Evolutionary conservation across 345 rosid genomes (phyloP).

Genomic region (Eutrema heterophyllum): DNA sequence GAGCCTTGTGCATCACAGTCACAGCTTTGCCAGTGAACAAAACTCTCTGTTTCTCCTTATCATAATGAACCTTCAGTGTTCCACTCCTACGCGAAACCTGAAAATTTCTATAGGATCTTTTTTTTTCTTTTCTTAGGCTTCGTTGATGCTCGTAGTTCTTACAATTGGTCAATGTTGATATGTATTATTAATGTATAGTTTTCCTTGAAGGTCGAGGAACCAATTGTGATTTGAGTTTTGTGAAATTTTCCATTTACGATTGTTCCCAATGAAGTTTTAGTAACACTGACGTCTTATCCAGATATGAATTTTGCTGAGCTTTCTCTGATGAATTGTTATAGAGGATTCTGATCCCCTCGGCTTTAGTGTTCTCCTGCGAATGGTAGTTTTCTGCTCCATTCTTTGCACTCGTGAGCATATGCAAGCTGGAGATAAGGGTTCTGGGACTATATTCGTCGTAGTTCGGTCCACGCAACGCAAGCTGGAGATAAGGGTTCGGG

Average conservation of each 20-base stretch:
- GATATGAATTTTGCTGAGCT: neutral
- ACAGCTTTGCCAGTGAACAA: conserved; percentile 19
- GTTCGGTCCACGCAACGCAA: too few relatives aligned
- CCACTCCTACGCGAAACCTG: too few relatives aligned
- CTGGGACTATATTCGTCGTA: too few relatives aligned
- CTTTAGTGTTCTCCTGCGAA: neutral
- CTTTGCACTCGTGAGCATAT: neutral
- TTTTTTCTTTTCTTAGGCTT: too few relatives aligned
- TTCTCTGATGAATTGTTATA: neutral
- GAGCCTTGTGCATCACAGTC: conserved; percentile 19
- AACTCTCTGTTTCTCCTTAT: too few relatives aligned
- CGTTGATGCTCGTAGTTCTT: neutral
- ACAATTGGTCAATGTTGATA: neutral
- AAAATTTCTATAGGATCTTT: too few relatives aligned
- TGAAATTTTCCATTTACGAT: neutral
- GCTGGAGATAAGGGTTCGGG: too few relatives aligned
- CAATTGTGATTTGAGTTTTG: neutral
- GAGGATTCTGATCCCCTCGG: neutral
- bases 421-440: too few relatives aligned
- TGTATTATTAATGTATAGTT: too few relatives aligned
- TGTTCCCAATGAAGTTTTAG: neutral
- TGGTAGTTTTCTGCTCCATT: neutral
- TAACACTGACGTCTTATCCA: neutral
- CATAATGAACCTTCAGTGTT: too few relatives aligned
- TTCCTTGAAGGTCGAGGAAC: neutral